A percentile compares a stretch with the other conserved stretches of the same genome.
Evolutionary conservation across 2,329 filamentous ascomycete genomes (phyloP).

Genomic region (Ophiognomonia clavigignenti-juglandacearum): DNA sequence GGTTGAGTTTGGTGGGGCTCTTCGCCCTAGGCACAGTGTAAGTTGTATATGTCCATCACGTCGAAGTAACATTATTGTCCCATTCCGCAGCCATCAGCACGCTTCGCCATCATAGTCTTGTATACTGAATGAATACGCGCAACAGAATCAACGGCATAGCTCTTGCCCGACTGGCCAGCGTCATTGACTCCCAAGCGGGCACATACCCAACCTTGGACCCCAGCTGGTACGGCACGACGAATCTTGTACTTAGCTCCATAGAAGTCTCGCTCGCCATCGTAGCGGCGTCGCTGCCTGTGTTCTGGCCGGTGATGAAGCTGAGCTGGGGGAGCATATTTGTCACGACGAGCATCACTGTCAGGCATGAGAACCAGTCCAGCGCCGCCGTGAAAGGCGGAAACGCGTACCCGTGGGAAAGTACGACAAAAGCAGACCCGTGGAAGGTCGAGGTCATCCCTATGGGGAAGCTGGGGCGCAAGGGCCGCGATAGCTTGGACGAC

Average conservation of each 20-base stretch:
- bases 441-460: too few species aligned
- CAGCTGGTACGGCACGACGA: constrained; percentile 29
- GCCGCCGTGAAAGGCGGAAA: too few species aligned
- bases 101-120: too few species aligned
- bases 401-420: too few species aligned
- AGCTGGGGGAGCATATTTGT: constrained; percentile 28
- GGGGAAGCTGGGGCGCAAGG: too few species aligned
- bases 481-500: too few species aligned
- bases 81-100: too few species aligned
- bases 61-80: too few species aligned
- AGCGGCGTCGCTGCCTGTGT: constrained; percentile 7
- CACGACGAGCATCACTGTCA: constrained; percentile 28
- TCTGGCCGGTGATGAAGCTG: constrained; percentile 20
- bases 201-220: constrained; percentile 30
- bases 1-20: constrained; percentile 24
- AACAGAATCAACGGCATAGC: constrained; percentile 25
- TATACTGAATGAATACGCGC: too few species aligned
- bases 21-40: constrained; percentile 28
- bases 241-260: constrained; percentile 27
- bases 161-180: constrained; percentile 27
- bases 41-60: constrained; percentile 5
- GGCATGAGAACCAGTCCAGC: too few species aligned
- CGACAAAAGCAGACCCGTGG: too few species aligned
- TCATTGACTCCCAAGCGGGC: constrained; percentile 24
- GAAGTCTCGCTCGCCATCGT: constrained; percentile 25